Base-by-base conservation (phyloP, 2,329 filamentous ascomycete species). In the Alternaria metachromatica region DNA sequence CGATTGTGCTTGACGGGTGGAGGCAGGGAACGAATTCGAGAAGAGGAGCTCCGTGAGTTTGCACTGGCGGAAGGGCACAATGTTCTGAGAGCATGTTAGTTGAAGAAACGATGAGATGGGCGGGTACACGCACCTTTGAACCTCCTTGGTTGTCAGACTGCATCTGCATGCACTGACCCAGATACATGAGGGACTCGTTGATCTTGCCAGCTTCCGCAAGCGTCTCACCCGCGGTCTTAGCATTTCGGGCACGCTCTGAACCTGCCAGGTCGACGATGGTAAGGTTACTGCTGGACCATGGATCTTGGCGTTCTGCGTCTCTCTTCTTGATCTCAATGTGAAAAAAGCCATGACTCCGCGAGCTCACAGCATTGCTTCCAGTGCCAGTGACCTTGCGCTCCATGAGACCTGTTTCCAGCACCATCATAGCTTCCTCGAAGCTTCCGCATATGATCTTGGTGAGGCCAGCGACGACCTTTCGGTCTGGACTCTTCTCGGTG, bases 141-240 rank as follows among this genome's bases (percentile, higher is more conserved):
- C 89, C 90, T 66, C 86, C 90, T 46, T 90, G 89, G 30, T 90
- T 86, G 72, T 95, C 93, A 63, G 91, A 94, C 78, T 97, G 95
- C 86, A 97, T 95, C 78, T 98, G 95, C 72, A 99, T 87, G 77
- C 96, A 99, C 76, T 98, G 96, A 0, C 96, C 96, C 2, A 99
- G 87, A 78, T 97, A 98, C 96, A 99, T 99, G 76, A 99, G 83
- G 76, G 93, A 97, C 80, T 97, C 94, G 76, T 99, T 99, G 78
- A 99, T 99, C 82, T 98, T 98, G 57, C 96, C 96, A 37, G 95
- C 96, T 82, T 99, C 96, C 0, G 92, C 95, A 13, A 99, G 87
- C 0, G 95, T 97, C 5, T 93, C 90, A 12, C 96, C 96, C 0
- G 94, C 92, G 0, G 96, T 98, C 84, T 97, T 97, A 25, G 96